Evolutionary conservation across 2,329 filamentous ascomycete genomes (phyloP).

Genomic region (Alternaria gaisen): DNA sequence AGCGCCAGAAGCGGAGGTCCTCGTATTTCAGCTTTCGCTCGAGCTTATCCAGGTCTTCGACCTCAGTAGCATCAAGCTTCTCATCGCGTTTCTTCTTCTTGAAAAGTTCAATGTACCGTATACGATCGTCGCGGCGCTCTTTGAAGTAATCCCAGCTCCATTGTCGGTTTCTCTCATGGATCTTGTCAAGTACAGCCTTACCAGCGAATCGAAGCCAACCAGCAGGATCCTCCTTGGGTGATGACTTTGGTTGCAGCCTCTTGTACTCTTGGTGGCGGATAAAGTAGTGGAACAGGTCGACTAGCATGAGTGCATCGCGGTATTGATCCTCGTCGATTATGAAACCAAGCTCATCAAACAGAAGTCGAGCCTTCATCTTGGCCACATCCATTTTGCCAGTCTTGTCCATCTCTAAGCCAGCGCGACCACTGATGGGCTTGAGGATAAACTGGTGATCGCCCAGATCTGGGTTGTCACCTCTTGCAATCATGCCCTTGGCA

Average conservation of each 20-base stretch:
- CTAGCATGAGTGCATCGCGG: conserved; percentile 95
- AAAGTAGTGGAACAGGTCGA: conserved; percentile 98
- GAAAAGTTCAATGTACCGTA: conserved; percentile 90
- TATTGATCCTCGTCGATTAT: conserved; percentile 99
- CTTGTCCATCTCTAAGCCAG: conserved; percentile 95
- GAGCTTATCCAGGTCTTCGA: conserved; percentile 74
- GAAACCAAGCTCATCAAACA: conserved; percentile 97
- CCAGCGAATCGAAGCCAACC: conserved; percentile 95
- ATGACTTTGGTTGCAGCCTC: conserved; percentile 84
- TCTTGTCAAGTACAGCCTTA: conserved; percentile 87
- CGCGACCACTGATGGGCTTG: conserved; percentile 93
- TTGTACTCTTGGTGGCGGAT: conserved; percentile 98
- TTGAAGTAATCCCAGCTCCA: conserved; percentile 98
- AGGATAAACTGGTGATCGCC: conserved; percentile 88
- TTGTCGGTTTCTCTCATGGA: conserved; percentile 88
- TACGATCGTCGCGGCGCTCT: conserved; percentile 88
- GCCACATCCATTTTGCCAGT: conserved; percentile 80
- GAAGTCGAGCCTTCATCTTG: conserved; percentile 86
- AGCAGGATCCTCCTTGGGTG: conserved; percentile 85
- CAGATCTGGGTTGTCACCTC: conserved; percentile 66
- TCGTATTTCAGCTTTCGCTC: conserved; percentile 93
- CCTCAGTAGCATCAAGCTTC: conserved; percentile 72
- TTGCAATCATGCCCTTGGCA: conserved; percentile 82
- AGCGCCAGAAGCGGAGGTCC: conserved; percentile 96
- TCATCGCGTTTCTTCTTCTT: conserved; percentile 86